Base-by-base conservation (phyloP, 2,329 filamentous ascomycete genomes). In the Dothideomycetes sp. region DNA sequence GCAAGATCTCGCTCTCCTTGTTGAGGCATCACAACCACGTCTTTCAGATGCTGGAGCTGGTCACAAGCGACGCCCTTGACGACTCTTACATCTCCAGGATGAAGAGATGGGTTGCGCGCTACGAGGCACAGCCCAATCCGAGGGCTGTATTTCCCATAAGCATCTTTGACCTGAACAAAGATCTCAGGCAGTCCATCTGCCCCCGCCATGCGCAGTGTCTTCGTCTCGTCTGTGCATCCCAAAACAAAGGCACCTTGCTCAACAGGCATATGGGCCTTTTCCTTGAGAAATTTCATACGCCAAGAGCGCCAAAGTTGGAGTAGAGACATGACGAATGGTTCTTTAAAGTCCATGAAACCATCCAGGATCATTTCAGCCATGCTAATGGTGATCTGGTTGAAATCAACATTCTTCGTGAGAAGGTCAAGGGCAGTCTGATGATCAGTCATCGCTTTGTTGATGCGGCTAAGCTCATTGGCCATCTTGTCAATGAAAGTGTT, bases 41-140 rank as follows among this genome's bases (percentile, higher is more conserved):
- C 80, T 41, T 75, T 79, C 3, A 95, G 68, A 51, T 95, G 84
- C 34, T 70, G 74, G 3, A 98, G 65, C n/a, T 66, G 65, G 1
- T 78, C 74, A 2, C 78, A 70, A 49, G 96, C 73, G 3, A 96
- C 79, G 3, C 91, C 91, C 45, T 77, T 72, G 1, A 96, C 89
- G 1, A 95, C 75, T 16, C 91, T 80, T 34, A 96, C 76, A 53
- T 98, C 91, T 4, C 91, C 91, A 0, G 88, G 84, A 51, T 98
- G 89, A 5, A 98, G 70, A 0, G 89, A 95, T 0, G 91, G 91
- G 50, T 98, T 98, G 18, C 91, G 79, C 1, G 87, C 88, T 1
- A 98, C 69, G 5, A 94, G 66, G 51, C 91, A 96, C 3, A 85
- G 54, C 0, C 87, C 88, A 45, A 78, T 69, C 17, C 95, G 73